phyloP scores from a whole-genome alignment of 2,329 filamentous ascomycete species.

The Tolypocladium guangdongense region DNA sequence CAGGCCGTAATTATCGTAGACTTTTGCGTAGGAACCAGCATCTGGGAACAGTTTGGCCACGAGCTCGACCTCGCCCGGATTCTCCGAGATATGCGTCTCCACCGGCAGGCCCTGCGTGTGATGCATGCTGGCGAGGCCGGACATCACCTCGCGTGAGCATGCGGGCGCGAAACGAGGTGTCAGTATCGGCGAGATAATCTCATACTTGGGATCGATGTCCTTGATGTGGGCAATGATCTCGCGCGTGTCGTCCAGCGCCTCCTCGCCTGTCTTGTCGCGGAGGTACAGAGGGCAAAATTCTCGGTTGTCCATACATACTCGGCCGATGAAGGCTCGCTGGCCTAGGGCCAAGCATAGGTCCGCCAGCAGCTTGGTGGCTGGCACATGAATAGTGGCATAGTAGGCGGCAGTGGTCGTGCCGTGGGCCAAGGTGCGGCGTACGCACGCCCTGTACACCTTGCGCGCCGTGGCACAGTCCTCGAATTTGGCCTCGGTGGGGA shows the following conservation, averaged over 20 bases:
- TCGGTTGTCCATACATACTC: slow-evolving; percentile 84
- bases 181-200: slow-evolving; percentile 66
- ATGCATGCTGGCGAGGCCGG: slow-evolving; percentile 53
- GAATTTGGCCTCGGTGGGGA: slow-evolving; percentile 78
- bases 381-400: slow-evolving; percentile 80
- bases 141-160: slow-evolving; percentile 51
- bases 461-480: slow-evolving; percentile 49
- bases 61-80: slow-evolving; percentile 59
- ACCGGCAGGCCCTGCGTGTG: slow-evolving; percentile 52
- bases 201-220: slow-evolving; percentile 51
- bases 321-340: slow-evolving; percentile 81
- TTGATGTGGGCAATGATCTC: slow-evolving; percentile 54
- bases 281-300: slow-evolving; percentile 64
- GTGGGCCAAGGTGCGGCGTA: slow-evolving; percentile 71
- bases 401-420: slow-evolving; percentile 94
- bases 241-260: slow-evolving; percentile 43
- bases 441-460: slow-evolving; percentile 64
- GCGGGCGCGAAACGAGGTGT: slow-evolving; percentile 61
- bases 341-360: slow-evolving; percentile 72
- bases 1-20: slow-evolving; percentile 67
- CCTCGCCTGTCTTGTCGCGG: slow-evolving; percentile 55
- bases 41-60: slow-evolving; percentile 61
- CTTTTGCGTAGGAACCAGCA: slow-evolving; percentile 53
- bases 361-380: slow-evolving; percentile 79
- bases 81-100: slow-evolving; percentile 89